Percentiles rank a stretch among this genome's conserved stretches.
phyloP scores from a whole-genome alignment of 495 filamentous ascomycete genomes.

The Penicillium bovifimosum region DNA sequence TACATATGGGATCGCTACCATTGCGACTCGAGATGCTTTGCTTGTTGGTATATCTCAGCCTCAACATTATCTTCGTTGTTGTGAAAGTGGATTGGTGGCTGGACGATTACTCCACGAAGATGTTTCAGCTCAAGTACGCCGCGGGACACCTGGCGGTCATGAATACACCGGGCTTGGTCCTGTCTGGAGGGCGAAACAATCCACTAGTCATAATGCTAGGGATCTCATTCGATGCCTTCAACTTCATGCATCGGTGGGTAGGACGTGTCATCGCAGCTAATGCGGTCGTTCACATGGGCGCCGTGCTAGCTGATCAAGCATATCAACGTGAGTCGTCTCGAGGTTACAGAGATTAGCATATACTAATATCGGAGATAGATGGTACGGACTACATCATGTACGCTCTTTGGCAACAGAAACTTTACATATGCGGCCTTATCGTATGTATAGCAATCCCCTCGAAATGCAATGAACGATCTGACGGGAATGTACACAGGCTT shows the following conservation, averaged over 20 bases:
- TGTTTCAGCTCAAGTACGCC: slow-evolving; percentile 38
- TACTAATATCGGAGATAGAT: slow-evolving; percentile 9
- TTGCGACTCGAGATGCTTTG: slow-evolving; percentile 32
- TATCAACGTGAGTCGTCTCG: slow-evolving; percentile 21
- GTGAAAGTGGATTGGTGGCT: slow-evolving; percentile 38
- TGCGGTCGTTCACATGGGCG: slow-evolving; percentile 32
- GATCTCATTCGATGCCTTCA: slow-evolving; percentile 40
- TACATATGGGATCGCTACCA: slow-evolving; percentile 42
- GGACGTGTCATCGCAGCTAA: slow-evolving; percentile 35
- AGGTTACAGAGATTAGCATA: neutral
- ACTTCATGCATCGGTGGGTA: slow-evolving; percentile 44
- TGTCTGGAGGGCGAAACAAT: slow-evolving; percentile 42
- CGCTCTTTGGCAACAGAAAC: slow-evolving; percentile 28
- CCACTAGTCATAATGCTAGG: slow-evolving; percentile 34
- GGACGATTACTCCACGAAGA: slow-evolving; percentile 22
- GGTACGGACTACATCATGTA: slow-evolving; percentile 24
- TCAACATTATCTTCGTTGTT: slow-evolving; percentile 37
- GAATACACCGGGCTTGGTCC: slow-evolving; percentile 36
- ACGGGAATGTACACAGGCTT: slow-evolving; percentile 20
- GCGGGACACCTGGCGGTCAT: slow-evolving; percentile 39
- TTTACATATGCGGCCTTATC: slow-evolving; percentile 33
- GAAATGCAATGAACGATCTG: neutral
- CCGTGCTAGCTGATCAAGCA: slow-evolving; percentile 27
- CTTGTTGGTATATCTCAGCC: slow-evolving; percentile 25
- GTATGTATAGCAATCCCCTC: slow-evolving; percentile 19